phyloP scores from a whole-genome alignment of 768 basidiomycete genomes.

The Termitomyces sp. region DNA sequence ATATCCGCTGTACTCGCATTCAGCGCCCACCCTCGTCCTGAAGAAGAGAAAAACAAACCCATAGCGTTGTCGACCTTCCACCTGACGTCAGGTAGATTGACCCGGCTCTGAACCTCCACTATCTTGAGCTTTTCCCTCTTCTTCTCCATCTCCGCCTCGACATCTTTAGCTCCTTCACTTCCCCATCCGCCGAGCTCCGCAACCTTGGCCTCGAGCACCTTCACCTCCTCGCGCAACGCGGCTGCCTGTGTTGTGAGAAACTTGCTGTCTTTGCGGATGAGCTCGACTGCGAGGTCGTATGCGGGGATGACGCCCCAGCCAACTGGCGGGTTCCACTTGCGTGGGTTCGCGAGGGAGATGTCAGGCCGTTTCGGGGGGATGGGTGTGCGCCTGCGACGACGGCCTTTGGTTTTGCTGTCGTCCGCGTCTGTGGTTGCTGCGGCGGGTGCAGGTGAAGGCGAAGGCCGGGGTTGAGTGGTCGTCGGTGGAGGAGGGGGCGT shows the following conservation, averaged over 20 bases:
- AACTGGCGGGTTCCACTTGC: constrained; percentile 63
- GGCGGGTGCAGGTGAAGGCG: not conserved
- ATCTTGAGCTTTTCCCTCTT: constrained; percentile 48
- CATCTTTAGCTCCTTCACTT: constrained; percentile 20
- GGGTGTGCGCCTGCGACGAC: constrained; percentile 21
- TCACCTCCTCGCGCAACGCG: constrained; percentile 26
- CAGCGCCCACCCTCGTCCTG: not conserved
- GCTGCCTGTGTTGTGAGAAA: constrained; percentile 39
- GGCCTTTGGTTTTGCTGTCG: constrained; percentile 20
- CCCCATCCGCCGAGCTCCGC: constrained; percentile 20
- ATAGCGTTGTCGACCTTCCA: constrained; percentile 78
- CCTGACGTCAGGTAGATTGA: constrained; percentile 80
- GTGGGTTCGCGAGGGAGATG: constrained; percentile 46
- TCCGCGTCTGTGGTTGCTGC: not conserved
- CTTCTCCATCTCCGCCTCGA: constrained; percentile 34
- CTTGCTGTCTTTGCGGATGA: constrained; percentile 59
- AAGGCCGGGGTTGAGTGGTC: constrained; percentile 3
- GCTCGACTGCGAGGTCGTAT: constrained; percentile 80
- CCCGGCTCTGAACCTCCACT: constrained; percentile 72
- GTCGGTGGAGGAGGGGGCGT: constrained; percentile 4
- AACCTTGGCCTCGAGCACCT: constrained; percentile 18
- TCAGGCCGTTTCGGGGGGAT: constrained; percentile 35
- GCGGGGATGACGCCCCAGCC: constrained; percentile 60
- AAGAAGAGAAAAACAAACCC: constrained; percentile 42
- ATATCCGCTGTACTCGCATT: constrained; percentile 46